A percentile compares a stretch with the other conserved stretches of the same genome.
Evolutionary conservation across 345 rosid species (phyloP).

Genomic region (Acer yangbiense): DNA sequence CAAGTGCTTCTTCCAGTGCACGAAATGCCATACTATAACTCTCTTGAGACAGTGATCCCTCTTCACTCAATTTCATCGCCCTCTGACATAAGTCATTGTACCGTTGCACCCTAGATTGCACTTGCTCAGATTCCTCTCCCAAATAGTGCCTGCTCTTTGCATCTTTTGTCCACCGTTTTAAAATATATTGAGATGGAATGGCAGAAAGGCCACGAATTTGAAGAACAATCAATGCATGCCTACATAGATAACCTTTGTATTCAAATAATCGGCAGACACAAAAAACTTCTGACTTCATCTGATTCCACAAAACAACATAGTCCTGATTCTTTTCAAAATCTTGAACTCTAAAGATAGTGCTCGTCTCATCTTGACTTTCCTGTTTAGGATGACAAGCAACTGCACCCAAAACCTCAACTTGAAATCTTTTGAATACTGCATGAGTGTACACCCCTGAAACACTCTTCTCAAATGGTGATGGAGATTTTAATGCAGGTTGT

Average conservation of each 20-base stretch:
- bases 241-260: conserved; percentile 52
- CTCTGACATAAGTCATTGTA: conserved; percentile 50
- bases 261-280: conserved; percentile 53
- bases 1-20: conserved; percentile 46
- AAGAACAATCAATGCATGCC: conserved; percentile 64
- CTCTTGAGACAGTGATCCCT: conserved; percentile 55
- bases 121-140: conserved; percentile 44
- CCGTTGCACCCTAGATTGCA: conserved; percentile 54
- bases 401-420: conserved; percentile 55
- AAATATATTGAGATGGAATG: conserved; percentile 49
- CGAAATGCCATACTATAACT: conserved; percentile 46
- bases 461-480: conserved; percentile 60
- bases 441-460: conserved; percentile 49
- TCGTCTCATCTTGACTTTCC: conserved; percentile 48
- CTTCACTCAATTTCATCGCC: conserved; percentile 56
- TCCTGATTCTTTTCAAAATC: conserved; percentile 53
- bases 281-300: conserved; percentile 40
- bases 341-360: conserved; percentile 43
- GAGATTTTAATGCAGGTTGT: conserved; percentile 49
- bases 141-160: conserved; percentile 44
- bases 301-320: conserved; percentile 48
- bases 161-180: conserved; percentile 62
- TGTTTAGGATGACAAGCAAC: conserved; percentile 59
- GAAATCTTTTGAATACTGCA: conserved; percentile 54
- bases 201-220: conserved; percentile 50